These are phyloP conservation scores for Sarocladium brachiariae DNA, from an alignment of 2,329 filamentous ascomycete species.

Conservation along the genomic window DNA sequence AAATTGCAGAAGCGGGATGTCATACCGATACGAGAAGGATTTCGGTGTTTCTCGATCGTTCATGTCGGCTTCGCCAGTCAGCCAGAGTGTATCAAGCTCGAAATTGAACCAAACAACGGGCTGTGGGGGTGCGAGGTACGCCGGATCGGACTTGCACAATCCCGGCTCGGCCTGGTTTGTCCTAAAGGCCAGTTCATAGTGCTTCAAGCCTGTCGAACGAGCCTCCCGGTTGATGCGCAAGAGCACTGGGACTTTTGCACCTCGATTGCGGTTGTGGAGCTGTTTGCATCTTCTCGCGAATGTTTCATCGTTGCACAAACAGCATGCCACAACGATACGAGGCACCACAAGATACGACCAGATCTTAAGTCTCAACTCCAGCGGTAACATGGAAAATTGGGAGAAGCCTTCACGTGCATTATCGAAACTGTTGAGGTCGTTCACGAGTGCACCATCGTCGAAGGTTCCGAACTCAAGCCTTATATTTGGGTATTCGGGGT, in stretches of 20 bases:
- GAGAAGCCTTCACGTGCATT: constrained; percentile 18
- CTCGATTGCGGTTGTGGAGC: constrained; percentile 19
- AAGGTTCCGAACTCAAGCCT: constrained; percentile 40
- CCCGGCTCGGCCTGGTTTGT: not conserved
- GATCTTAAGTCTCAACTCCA: constrained; percentile 41
- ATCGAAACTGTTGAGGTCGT: constrained; percentile 11
- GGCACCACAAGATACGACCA: constrained; percentile 39
- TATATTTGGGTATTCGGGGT: constrained; percentile 23
- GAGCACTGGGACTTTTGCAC: constrained; percentile 31
- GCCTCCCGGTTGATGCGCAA: constrained; percentile 38
- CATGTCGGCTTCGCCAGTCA: constrained; percentile 41
- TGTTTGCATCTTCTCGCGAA: constrained; percentile 22
- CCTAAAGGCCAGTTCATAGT: constrained; percentile 39
- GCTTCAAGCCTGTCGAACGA: constrained; percentile 31
- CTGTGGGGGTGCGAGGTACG: constrained; percentile 34
- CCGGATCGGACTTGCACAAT: constrained; percentile 22
- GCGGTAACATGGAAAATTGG: constrained; percentile 33
- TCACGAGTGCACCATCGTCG: no score
- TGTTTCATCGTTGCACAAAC: constrained; percentile 27
- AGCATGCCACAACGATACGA: constrained; percentile 37
- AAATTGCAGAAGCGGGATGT: constrained; percentile 43
- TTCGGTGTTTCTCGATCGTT: constrained; percentile 23
- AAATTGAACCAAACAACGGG: constrained; percentile 41
- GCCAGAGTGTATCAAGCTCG: constrained; percentile 36
- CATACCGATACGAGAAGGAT: constrained; percentile 32